Evolutionary conservation across 192 early-diverging fungal genomes (phyloP), one percentile per base, ranked within the genome.

Genomic region (Chytriomyces confervae): DNA sequence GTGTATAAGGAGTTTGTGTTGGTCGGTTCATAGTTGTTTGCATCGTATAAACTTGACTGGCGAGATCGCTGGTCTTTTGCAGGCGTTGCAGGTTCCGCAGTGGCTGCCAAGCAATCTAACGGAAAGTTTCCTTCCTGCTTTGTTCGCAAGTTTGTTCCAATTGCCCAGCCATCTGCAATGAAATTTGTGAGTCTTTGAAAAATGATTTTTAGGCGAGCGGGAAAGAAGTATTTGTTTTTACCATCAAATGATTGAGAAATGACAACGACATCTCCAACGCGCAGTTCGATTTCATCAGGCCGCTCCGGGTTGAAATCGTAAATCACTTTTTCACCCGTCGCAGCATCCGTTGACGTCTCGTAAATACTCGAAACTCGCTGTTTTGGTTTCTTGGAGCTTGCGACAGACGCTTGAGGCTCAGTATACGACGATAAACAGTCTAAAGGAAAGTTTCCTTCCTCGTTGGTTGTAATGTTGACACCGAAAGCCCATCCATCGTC

Each of bases 401-500:
- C 11, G 13, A 20, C 20, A 20, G 11, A 18, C 53, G 11, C 20
- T 11, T 57, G 53, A 18, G 13, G 53, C 13, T 11, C 53, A 57
- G 67, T 1, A 49, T 36, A 69, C 7, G 44, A n/a, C 16, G 49
- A n/a, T 9, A 95, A 85, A 74, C 95, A 96, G 50, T 92, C 92
- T 5, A 92, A 69, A 27, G 95, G 95, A 86, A 96, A 96, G 91
- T 91, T 16, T 94, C 95, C 75, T 91, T 90, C 46, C 69, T 49
- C 1, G 86, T 84, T 6, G 92, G 92, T 50, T 86, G 89, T 77
- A 90, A 77, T 83, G 47, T 96, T 96, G 63, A 90, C 81, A 23
- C 95, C 95, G 5, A 93, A 86, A 36, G 91, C 94, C 76, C 95
- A 96, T 16, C 95, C 95, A 76, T 96, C 95, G 75, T 94, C 94